A percentile compares a stretch with the other conserved stretches of the same genome.
These are phyloP conservation scores for Triangularia setosa DNA, from an alignment of 2,329 filamentous ascomycete species.

Conservation along the genomic window DNA sequence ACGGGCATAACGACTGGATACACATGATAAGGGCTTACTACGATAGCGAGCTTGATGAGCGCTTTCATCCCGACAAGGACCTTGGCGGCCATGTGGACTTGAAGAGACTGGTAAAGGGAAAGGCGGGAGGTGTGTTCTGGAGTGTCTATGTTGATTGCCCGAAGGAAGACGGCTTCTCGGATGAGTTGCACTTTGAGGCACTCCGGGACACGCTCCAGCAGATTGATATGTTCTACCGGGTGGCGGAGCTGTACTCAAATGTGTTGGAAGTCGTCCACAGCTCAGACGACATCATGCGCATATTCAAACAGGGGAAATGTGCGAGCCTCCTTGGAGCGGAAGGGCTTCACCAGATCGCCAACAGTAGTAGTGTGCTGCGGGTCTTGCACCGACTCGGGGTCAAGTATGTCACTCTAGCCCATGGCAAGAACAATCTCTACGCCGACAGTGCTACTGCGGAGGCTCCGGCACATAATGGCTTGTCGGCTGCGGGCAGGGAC, in stretches of 20 bases:
- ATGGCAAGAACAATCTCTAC: constrained; percentile 14
- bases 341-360: constrained; percentile 25
- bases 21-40: not conserved
- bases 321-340: constrained; percentile 29
- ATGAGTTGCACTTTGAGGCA: not conserved
- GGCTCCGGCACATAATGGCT: constrained; percentile 25
- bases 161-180: not conserved
- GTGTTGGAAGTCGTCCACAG: not conserved
- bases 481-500: constrained; percentile 30
- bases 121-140: not conserved
- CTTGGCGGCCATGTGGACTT: not conserved
- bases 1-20: not conserved
- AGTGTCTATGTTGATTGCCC: not conserved
- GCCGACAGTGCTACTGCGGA: not conserved
- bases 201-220: constrained; percentile 5
- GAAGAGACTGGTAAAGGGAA: not conserved
- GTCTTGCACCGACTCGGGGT: constrained; percentile 26
- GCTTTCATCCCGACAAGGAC: not conserved
- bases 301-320: constrained; percentile 23
- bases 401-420: constrained; percentile 23
- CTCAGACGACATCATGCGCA: not conserved
- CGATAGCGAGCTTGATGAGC: not conserved
- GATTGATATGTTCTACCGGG: not conserved
- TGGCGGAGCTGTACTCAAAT: not conserved
- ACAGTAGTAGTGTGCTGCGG: constrained; percentile 25